Evolutionary conservation across 176 grass and related monocot species (phyloP), one percentile per base, ranked within the genome.

Genomic region (Carex kokanica): DNA sequence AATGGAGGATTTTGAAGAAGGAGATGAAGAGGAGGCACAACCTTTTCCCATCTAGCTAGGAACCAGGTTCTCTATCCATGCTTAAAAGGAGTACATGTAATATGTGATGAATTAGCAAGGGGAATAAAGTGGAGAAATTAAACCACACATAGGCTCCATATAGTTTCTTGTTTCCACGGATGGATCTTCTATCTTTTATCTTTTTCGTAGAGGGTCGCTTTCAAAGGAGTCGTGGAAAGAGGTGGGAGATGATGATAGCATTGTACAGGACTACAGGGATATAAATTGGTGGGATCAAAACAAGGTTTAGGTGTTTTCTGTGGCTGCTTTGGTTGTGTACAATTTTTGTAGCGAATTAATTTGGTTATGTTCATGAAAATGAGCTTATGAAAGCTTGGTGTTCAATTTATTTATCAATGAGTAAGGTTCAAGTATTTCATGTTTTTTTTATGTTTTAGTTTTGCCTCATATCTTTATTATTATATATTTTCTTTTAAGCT

Each of bases 191-290:
- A 27, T 70, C 52, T 82, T 67, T 31, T 31, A 27, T 70, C 52
- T 82, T 67, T 31, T 49, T 70, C 52, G 59, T 65, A 10, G 78
- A 82, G 29, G 60, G 80, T 82, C 80, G 10, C 60, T 82, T 64
- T 82, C 80, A 11, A 20, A 23, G 79, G 40, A 64, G 79, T 74
- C 79, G 79, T 65, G 58, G 79, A 81, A 81, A 81, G 38, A 38
- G 79, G 56, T 81, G 36, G 3, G 18, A 24, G 79, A 81, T 81
- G 59, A 81, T 81, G 79, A 43, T 51, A 82, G 80, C 52, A 43
- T 64, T 67, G 80, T 25, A 47, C 14, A 60, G 17, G 4, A n/a
- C 60, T 23, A 45, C 14, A 61, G 18, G 5, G 17, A 63, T 45
- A 63, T 63, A 41, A 41, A 64, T 5, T 3, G 78, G 56, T 32